Percentiles rank a stretch among this genome's conserved stretches.
These are phyloP conservation scores for Senna siamea DNA, from an alignment of 306 rosid species.

Conservation along the genomic window DNA sequence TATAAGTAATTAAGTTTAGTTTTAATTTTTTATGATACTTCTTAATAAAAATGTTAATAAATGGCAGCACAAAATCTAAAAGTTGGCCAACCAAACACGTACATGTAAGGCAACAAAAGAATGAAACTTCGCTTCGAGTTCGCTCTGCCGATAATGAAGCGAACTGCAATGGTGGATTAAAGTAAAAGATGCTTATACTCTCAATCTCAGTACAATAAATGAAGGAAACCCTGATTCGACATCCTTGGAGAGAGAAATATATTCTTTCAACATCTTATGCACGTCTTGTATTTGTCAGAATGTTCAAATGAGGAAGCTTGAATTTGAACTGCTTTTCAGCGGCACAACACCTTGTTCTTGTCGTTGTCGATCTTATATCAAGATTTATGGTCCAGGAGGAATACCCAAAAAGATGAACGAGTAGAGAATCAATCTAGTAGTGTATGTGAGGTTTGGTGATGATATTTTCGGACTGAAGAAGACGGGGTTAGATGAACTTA, in stretches of 20 bases:
- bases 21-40: too few relatives aligned
- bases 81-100: too few relatives aligned
- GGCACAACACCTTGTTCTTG: conserved; percentile 1
- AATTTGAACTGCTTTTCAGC: conserved; percentile 19
- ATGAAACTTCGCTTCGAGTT: too few relatives aligned
- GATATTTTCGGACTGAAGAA: conserved; percentile 39
- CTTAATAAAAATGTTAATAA: too few relatives aligned
- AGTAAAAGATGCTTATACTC: too few relatives aligned
- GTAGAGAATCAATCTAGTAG: conserved; percentile 60
- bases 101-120: too few relatives aligned
- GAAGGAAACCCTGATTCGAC: background rate
- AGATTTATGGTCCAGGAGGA: conserved; percentile 61
- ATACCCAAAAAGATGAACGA: conserved; percentile 56
- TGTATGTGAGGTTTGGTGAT: conserved; percentile 56
- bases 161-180: too few relatives aligned
- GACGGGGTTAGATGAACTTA: conserved; percentile 43
- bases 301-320: background rate
- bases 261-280: background rate
- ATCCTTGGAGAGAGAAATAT: background rate
- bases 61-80: too few relatives aligned
- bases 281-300: background rate
- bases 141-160: too few relatives aligned
- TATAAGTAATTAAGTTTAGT: too few relatives aligned
- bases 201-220: too few relatives aligned
- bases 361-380: background rate